A percentile compares a stretch with the other conserved stretches of the same genome.
These are phyloP conservation scores for Carex scoparia DNA, from an alignment of 176 grass and related monocot species.

Conservation along the genomic window DNA sequence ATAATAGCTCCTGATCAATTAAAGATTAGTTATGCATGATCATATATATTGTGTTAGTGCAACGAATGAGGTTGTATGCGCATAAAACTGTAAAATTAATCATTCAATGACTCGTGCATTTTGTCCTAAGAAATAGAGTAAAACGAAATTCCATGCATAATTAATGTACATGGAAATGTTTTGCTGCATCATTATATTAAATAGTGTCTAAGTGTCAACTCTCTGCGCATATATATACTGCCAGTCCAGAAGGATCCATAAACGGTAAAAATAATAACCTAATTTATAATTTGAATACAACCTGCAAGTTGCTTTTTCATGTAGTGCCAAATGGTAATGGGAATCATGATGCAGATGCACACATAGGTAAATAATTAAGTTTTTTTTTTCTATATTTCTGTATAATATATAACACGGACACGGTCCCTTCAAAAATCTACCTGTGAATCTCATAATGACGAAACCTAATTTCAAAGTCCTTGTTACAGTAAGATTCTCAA, in stretches of 20 bases:
- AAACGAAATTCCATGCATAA: no score
- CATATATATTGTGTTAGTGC: not conserved
- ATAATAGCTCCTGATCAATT: conserved; percentile 69
- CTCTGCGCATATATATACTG: no score
- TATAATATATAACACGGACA: not conserved
- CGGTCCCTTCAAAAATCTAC: conserved; percentile 13
- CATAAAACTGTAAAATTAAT: no score
- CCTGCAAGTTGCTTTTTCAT: not conserved
- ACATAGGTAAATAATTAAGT: not conserved
- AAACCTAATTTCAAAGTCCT: conserved; percentile 19
- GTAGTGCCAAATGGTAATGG: not conserved
- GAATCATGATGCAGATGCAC: not conserved
- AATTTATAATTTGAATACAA: not conserved
- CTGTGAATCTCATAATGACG: conserved; percentile 27
- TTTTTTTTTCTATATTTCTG: not conserved
- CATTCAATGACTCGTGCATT: no score
- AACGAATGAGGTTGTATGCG: not conserved
- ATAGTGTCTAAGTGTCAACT: no score
- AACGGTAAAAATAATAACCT: not conserved
- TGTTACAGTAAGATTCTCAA: conserved; percentile 34
- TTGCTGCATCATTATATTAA: no score
- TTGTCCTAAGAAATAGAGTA: no score
- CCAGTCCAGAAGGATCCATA: not conserved
- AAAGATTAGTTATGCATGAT: not conserved
- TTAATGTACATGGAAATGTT: no score